phyloP scores from a whole-genome alignment of 1,139 yeast species.

The Candida sanyaensis region DNA sequence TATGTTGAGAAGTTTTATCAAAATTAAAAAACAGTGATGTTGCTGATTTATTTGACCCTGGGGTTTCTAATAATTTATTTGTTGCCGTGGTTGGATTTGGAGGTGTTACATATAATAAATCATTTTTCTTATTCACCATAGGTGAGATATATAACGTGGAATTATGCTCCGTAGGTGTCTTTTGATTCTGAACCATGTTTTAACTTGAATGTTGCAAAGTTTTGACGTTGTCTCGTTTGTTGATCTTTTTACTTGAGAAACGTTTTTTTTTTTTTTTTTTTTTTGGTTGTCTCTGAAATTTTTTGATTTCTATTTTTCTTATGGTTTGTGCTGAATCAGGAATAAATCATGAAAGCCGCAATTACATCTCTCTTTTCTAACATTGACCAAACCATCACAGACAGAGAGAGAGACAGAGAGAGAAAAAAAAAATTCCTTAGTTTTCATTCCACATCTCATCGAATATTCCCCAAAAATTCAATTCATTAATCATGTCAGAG shows the following conservation, averaged over 20 bases:
- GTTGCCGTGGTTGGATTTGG: slow-evolving; percentile 44
- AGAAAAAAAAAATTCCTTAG: not conserved
- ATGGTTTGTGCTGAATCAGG: not conserved
- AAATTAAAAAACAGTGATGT: slow-evolving; percentile 39
- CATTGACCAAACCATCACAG: not conserved
- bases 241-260: not conserved
- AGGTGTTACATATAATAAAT: slow-evolving; percentile 52
- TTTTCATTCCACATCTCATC: not conserved
- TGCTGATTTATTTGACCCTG: slow-evolving; percentile 34
- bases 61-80: slow-evolving; percentile 40
- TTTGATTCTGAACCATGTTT: slow-evolving; percentile 34
- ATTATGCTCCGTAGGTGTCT: slow-evolving; percentile 51
- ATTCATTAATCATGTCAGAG: not conserved
- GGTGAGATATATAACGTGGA: slow-evolving; percentile 69
- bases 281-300: not conserved
- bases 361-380: no score
- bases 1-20: slow-evolving; percentile 23
- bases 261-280: not conserved
- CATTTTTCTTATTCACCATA: slow-evolving; percentile 47
- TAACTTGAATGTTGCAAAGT: not conserved
- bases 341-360: not conserved
- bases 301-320: not conserved
- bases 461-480: not conserved
- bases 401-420: not conserved
- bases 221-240: not conserved